These are phyloP conservation scores for Stentor coeruleus DNA, from an alignment of 73 alveolate genomes.

Conservation along the genomic window DNA sequence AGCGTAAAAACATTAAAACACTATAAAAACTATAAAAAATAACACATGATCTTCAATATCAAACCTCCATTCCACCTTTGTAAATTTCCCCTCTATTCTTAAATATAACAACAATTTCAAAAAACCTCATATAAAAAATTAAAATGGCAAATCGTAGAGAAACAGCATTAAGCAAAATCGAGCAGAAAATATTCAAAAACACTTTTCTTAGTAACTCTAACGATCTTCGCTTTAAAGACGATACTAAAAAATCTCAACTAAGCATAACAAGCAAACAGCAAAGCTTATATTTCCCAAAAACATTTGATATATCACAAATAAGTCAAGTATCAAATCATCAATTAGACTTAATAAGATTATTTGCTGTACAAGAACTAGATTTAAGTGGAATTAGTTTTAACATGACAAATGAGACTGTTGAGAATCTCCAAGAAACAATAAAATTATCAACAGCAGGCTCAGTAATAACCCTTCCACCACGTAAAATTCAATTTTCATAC, in stretches of 20 bases:
- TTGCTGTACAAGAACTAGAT: constrained; percentile 17
- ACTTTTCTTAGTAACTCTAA: neutral
- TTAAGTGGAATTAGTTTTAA: neutral
- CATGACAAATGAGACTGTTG: neutral
- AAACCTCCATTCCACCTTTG: too few species aligned
- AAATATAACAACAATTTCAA: too few species aligned
- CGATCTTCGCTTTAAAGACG: constrained; percentile 24
- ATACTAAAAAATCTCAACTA: neutral
- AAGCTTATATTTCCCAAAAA: neutral
- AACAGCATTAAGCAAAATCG: constrained; percentile 1
- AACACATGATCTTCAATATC: too few species aligned
- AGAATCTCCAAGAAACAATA: neutral
- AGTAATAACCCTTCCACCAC: constrained; percentile 34
- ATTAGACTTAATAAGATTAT: neutral
- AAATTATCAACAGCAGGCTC: constrained; percentile 35
- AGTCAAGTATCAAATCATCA: neutral
- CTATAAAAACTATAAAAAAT: too few species aligned
- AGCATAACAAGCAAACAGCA: neutral
- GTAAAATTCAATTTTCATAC: constrained; percentile 40
- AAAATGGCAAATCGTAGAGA: neutral
- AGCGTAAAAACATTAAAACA: too few species aligned
- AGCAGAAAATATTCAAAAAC: constrained; percentile 17
- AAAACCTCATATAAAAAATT: too few species aligned
- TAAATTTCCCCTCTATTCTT: too few species aligned
- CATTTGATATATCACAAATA: neutral